A percentile compares a stretch with the other conserved stretches of the same genome.
Evolutionary conservation across 2,329 filamentous ascomycete species (phyloP).

Genomic region (Pseudocercospora vitis): DNA sequence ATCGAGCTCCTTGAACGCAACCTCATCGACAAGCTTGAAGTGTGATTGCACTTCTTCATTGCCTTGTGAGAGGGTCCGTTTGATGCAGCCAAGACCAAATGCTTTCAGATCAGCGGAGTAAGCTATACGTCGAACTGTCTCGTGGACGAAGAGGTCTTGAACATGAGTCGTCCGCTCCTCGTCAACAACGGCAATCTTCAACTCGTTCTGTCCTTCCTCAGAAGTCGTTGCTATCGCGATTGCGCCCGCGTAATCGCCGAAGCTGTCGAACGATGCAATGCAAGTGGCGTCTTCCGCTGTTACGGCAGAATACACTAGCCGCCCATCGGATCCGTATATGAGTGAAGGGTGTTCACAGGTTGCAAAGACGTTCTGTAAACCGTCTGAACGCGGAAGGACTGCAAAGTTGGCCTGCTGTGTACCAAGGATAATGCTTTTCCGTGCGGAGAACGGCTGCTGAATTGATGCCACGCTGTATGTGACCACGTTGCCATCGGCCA

Average conservation of each 20-base stretch:
- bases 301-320: constrained; percentile 89
- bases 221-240: constrained; percentile 72
- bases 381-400: constrained; percentile 66
- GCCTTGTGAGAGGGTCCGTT: constrained; percentile 67
- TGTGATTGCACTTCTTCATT: constrained; percentile 75
- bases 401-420: constrained; percentile 82
- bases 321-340: constrained; percentile 84
- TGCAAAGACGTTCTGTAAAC: constrained; percentile 79
- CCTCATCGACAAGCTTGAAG: constrained; percentile 89
- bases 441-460: constrained; percentile 65
- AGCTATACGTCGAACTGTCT: constrained; percentile 82
- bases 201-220: constrained; percentile 45
- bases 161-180: constrained; percentile 85
- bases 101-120: constrained; percentile 77
- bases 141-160: constrained; percentile 71
- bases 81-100: constrained; percentile 85
- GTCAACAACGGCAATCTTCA: constrained; percentile 81
- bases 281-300: constrained; percentile 82
- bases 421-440: constrained; percentile 81
- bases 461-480: constrained; percentile 70
- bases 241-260: constrained; percentile 72
- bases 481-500: constrained; percentile 89
- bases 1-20: constrained; percentile 77
- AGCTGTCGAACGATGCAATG: constrained; percentile 76
- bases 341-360: constrained; percentile 92